phyloP scores from a whole-genome alignment of 176 grass and related monocot genomes.

The Alopecurus myosuroides region DNA sequence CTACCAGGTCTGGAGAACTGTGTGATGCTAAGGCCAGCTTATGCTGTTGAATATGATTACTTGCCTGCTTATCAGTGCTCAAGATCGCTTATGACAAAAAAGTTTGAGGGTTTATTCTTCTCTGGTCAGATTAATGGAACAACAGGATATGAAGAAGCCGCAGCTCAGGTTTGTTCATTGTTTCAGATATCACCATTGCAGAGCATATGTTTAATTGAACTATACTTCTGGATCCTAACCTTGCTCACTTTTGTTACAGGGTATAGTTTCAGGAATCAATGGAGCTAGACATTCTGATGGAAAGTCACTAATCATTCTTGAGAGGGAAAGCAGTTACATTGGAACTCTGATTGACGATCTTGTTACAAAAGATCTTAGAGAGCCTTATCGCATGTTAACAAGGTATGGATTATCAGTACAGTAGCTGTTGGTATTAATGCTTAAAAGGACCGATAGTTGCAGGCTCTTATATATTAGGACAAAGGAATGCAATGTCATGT shows the following conservation, averaged over 20 bases:
- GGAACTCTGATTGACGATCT: slow-evolving; percentile 99
- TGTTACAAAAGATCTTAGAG: slow-evolving; percentile 97
- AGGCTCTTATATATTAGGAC: background rate
- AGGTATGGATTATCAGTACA: slow-evolving; percentile 41
- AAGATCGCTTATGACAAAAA: slow-evolving; percentile 99
- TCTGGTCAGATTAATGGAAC: slow-evolving; percentile 99
- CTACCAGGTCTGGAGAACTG: slow-evolving; percentile 90
- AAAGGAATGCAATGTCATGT: background rate
- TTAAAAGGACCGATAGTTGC: background rate
- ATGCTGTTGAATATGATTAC: slow-evolving; percentile 97
- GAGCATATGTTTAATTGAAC: background rate
- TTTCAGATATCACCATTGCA: slow-evolving; percentile 21
- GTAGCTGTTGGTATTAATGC: background rate
- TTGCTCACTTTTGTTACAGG: slow-evolving; percentile 42
- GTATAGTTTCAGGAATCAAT: slow-evolving; percentile 93
- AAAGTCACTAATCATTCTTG: slow-evolving; percentile 83
- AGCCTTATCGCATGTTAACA: slow-evolving; percentile 95
- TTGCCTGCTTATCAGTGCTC: slow-evolving; percentile 93
- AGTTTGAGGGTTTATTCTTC: slow-evolving; percentile 87
- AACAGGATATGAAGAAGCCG: slow-evolving; percentile 98
- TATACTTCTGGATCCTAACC: slow-evolving; percentile 18
- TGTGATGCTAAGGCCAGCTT: slow-evolving; percentile 93
- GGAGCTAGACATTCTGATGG: slow-evolving; percentile 90
- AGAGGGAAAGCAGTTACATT: slow-evolving; percentile 96
- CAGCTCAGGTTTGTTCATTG: slow-evolving; percentile 69